Evolutionary conservation across 2,329 filamentous ascomycete genomes (phyloP).

Genomic region (Colletotrichum limetticola): DNA sequence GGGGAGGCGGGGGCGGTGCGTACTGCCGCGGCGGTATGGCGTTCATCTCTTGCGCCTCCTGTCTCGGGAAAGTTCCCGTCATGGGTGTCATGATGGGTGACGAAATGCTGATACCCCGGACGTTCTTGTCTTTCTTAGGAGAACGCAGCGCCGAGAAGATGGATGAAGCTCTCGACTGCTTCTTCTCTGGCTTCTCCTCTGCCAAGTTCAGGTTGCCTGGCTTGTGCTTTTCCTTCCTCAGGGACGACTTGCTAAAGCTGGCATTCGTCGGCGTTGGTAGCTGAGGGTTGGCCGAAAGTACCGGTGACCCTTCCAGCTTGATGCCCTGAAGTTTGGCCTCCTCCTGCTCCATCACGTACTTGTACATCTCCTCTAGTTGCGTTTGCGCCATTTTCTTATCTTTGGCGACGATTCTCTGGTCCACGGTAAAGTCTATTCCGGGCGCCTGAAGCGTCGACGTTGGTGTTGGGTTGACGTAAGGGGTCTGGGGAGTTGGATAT

Average conservation of each 20-base stretch:
- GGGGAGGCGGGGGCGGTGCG: constrained; percentile 66
- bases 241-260: constrained; percentile 40
- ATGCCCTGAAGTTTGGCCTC: constrained; percentile 70
- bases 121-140: constrained; percentile 64
- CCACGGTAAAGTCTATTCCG: constrained; percentile 77
- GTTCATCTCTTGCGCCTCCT: constrained; percentile 66
- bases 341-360: constrained; percentile 91
- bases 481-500: constrained; percentile 40
- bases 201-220: constrained; percentile 61
- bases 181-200: constrained; percentile 53
- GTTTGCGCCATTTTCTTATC: constrained; percentile 81
- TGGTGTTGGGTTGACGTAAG: constrained; percentile 60
- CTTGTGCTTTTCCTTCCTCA: constrained; percentile 60
- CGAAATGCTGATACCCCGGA: constrained; percentile 67
- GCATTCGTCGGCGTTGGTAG: constrained; percentile 42
- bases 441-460: constrained; percentile 60
- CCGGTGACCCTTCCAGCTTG: constrained; percentile 55
- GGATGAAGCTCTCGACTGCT: constrained; percentile 67
- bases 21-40: constrained; percentile 69
- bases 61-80: constrained; percentile 67
- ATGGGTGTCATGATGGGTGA: constrained; percentile 74
- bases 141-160: constrained; percentile 71
- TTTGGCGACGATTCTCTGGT: constrained; percentile 78
- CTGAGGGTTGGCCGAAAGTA: constrained; percentile 43
- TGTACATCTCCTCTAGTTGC: constrained; percentile 91